Conservation (phyloP, 257 asterid species). For the Plantago ovata region DNA sequence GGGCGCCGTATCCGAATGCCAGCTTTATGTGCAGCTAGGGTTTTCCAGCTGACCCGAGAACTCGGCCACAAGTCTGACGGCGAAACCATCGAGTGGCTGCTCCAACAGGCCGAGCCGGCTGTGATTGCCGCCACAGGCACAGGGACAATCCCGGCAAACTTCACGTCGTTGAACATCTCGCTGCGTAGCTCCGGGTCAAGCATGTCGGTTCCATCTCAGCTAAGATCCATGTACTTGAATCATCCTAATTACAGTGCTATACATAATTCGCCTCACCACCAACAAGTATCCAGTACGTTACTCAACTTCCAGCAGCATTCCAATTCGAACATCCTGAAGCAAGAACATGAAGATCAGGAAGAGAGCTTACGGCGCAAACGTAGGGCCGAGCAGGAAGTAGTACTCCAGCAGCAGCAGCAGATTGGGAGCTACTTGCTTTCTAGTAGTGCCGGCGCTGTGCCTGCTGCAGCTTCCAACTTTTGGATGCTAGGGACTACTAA, state of each 20-base stretch:
- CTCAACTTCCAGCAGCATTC: constrained; percentile 54
- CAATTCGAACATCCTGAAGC: constrained; percentile 59
- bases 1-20: constrained; percentile 98
- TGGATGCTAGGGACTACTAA: constrained; percentile 98
- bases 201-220: constrained; percentile 92
- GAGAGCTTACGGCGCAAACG: constrained; percentile 57
- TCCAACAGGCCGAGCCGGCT: constrained; percentile 94
- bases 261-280: too few species aligned
- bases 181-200: constrained; percentile 87
- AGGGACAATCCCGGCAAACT: constrained; percentile 94
- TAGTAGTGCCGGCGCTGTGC: constrained; percentile 64
- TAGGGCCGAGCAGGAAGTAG: constrained; percentile 59
- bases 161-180: constrained; percentile 80
- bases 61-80: too few species aligned
- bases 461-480: constrained; percentile 76
- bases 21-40: constrained; percentile 93
- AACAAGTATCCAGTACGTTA: constrained; percentile 51
- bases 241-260: too few species aligned
- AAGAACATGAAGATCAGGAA: constrained; percentile 55
- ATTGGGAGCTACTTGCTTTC: constrained; percentile 71
- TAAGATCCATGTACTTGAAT: constrained; percentile 63
- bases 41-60: too few species aligned
- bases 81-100: too few species aligned
- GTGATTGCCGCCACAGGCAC: constrained; percentile 96
- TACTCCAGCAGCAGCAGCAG: constrained; percentile 56